phyloP scores from a whole-genome alignment of 345 rosid genomes.

The Aquilaria malaccensis region DNA sequence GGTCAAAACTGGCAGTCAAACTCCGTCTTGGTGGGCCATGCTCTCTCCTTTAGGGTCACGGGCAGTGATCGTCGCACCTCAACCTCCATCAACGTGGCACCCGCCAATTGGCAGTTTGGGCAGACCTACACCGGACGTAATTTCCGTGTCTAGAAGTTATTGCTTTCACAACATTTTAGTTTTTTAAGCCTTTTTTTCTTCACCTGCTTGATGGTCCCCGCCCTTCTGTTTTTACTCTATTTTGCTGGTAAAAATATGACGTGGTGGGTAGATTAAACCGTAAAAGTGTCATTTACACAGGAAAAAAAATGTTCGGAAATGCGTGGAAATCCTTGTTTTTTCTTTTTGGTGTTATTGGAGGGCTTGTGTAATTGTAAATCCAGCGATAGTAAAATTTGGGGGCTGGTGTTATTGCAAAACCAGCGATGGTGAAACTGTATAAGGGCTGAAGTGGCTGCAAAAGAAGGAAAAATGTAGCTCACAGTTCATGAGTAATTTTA shows the following conservation, averaged over 20 bases:
- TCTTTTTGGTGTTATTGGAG: constrained; percentile 2
- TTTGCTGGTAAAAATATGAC: constrained; percentile 39
- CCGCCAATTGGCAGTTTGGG: constrained; percentile 89
- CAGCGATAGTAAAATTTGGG: background rate
- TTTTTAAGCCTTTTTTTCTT: too few relatives aligned
- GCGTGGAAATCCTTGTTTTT: constrained; percentile 5
- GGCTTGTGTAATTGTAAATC: too few relatives aligned
- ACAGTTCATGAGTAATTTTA: constrained; percentile 41
- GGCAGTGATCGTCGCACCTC: constrained; percentile 78
- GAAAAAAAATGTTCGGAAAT: constrained; percentile 5
- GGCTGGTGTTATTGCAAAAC: too few relatives aligned
- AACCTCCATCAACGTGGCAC: constrained; percentile 72
- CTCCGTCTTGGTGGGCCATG: constrained; percentile 68
- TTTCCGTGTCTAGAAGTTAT: constrained; percentile 47
- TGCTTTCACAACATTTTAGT: background rate
- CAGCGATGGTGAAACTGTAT: background rate
- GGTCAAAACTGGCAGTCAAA: constrained; percentile 98
- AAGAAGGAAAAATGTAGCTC: constrained; percentile 44
- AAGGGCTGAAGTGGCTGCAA: constrained; percentile 67
- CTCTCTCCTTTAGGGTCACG: constrained; percentile 82
- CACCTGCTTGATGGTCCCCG: constrained; percentile 9
- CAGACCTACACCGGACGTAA: constrained; percentile 88
- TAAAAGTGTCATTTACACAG: constrained; percentile 3
- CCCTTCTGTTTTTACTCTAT: constrained; percentile 33
- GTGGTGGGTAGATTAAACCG: constrained; percentile 17